phyloP scores from a whole-genome alignment of 345 rosid species.

The Eutrema yunnanense region DNA sequence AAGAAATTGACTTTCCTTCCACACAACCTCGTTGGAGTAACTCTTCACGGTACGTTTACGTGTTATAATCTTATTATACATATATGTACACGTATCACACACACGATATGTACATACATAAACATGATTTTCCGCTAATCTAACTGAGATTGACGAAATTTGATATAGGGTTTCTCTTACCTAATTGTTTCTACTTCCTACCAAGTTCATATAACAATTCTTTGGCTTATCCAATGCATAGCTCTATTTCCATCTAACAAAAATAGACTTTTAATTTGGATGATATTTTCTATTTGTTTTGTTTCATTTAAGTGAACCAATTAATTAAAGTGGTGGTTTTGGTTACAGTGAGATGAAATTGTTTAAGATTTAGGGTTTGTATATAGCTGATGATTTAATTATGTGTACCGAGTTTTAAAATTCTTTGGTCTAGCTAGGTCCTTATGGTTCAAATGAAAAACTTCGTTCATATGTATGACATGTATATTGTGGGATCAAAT shows the following conservation, averaged over 20 bases:
- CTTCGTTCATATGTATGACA: not conserved
- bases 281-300: not conserved
- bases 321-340: not conserved
- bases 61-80: not conserved
- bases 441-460: not conserved
- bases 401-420: not conserved
- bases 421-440: not conserved
- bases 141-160: not conserved
- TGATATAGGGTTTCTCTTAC: constrained; percentile 5
- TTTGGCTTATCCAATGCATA: constrained; percentile 1
- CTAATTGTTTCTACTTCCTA: constrained; percentile 12
- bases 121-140: not conserved
- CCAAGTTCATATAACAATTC: not conserved
- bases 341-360: not conserved
- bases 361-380: constrained; percentile 5
- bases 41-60: constrained; percentile 59
- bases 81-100: not conserved
- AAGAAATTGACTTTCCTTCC: constrained; percentile 45
- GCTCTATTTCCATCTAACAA: not conserved
- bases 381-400: not conserved
- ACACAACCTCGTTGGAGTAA: constrained; percentile 61
- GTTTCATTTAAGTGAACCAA: not conserved
- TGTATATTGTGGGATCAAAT: not conserved
- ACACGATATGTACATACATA: not conserved
- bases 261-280: not conserved